Percentiles rank a stretch among this genome's conserved stretches.
phyloP scores from a whole-genome alignment of 352 stramenopile species.

The Pythium aristosporum region DNA sequence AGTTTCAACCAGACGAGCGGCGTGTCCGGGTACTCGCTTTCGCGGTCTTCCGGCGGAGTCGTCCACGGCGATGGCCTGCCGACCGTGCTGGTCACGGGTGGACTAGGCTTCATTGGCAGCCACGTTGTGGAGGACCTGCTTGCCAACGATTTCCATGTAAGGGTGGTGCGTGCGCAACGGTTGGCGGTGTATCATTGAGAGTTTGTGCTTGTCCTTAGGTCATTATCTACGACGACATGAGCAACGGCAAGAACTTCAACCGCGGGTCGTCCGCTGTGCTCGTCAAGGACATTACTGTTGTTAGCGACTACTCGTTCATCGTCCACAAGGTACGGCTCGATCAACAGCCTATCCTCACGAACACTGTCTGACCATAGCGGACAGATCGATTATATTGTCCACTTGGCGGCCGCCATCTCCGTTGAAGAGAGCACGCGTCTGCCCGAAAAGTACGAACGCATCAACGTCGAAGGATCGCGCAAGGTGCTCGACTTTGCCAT shows the following conservation, averaged over 20 bases:
- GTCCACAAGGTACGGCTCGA: slow-evolving; percentile 79
- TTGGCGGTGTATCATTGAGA: neutral
- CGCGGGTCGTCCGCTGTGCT: slow-evolving; percentile 64
- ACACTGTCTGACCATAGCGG: too few species aligned
- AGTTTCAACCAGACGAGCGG: slow-evolving; percentile 46
- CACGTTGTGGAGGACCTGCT: slow-evolving; percentile 83
- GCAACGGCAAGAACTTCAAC: slow-evolving; percentile 88
- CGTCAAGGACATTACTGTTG: slow-evolving; percentile 82
- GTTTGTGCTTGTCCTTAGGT: slow-evolving; percentile 37
- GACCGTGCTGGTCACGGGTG: slow-evolving; percentile 77
- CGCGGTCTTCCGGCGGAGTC: slow-evolving; percentile 25
- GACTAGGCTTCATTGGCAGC: slow-evolving; percentile 83
- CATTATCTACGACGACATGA: slow-evolving; percentile 88
- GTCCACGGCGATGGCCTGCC: slow-evolving; percentile 38
- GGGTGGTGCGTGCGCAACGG: slow-evolving; percentile 3
- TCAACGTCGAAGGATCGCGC: slow-evolving; percentile 80
- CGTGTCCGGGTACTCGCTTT: slow-evolving; percentile 17
- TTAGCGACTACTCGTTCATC: slow-evolving; percentile 78
- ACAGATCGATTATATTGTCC: slow-evolving; percentile 81
- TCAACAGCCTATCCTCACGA: neutral
- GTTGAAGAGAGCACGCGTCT: slow-evolving; percentile 83
- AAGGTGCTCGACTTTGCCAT: slow-evolving; percentile 80
- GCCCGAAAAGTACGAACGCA: slow-evolving; percentile 85
- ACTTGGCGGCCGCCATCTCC: slow-evolving; percentile 81
- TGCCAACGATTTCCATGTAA: slow-evolving; percentile 72